Conservation (phyloP, 2,329 filamentous ascomycete species). For the Penicillium decumbens region DNA sequence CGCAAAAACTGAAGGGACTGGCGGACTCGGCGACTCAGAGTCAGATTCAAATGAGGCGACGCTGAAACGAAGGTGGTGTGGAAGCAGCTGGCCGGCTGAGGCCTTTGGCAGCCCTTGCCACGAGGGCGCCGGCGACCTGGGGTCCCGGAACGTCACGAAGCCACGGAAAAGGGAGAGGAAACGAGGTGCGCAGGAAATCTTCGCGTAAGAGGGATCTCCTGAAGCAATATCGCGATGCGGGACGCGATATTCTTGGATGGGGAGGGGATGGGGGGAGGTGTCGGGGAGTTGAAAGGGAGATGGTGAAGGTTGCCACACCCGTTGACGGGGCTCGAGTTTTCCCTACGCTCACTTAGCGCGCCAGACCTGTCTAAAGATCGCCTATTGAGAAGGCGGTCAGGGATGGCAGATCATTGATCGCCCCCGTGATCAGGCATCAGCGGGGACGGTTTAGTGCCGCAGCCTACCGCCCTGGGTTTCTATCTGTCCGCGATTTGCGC, state of each 20-base stretch:
- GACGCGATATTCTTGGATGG: conserved; percentile 39
- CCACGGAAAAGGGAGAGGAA: conserved; percentile 27
- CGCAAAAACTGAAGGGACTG: conserved; percentile 19
- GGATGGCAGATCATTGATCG: background rate
- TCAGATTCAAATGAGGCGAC: conserved; percentile 22
- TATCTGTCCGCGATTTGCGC: conserved; percentile 1
- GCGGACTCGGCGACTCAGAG: conserved; percentile 6
- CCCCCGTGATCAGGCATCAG: conserved; percentile 4
- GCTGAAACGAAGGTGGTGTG: conserved; percentile 31
- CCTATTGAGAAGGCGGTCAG: conserved; percentile 11
- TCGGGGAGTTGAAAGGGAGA: conserved; percentile 41
- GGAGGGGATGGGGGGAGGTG: conserved; percentile 30
- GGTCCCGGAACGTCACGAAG: conserved; percentile 36
- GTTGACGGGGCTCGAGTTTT: conserved; percentile 41
- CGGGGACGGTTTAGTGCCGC: background rate
- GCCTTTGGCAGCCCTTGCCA: conserved; percentile 48
- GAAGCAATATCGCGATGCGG: conserved; percentile 40
- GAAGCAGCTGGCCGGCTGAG: conserved; percentile 41
- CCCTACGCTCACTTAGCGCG: conserved; percentile 26
- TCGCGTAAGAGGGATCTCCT: conserved; percentile 24
- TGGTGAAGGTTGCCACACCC: conserved; percentile 40
- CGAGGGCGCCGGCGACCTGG: conserved; percentile 44
- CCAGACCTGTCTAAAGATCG: conserved; percentile 19
- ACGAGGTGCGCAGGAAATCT: conserved; percentile 23
- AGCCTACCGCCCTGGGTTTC: conserved; percentile 11